Conservation (phyloP, 192 early-diverging fungal genomes). For the Coemansia sp. region DNA sequence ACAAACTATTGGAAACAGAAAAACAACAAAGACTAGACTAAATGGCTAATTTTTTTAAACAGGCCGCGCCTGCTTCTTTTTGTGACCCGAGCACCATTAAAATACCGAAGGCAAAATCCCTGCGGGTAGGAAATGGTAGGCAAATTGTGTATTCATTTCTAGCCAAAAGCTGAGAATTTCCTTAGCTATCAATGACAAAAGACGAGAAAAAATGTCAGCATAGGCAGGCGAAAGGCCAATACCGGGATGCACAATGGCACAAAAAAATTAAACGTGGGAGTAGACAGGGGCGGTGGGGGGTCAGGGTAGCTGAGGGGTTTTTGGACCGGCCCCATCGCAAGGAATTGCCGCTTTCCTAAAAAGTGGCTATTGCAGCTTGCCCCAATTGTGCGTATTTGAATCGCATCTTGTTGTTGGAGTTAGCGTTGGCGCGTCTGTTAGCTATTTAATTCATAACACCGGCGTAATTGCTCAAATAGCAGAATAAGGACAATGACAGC, state of each 20-base stretch:
- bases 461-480: neutral
- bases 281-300: neutral
- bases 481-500: neutral
- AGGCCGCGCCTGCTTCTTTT: neutral
- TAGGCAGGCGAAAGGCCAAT: constrained; percentile 6
- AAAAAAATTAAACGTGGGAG: constrained; percentile 15
- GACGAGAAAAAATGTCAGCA: neutral
- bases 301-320: constrained; percentile 5
- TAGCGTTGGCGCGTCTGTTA: neutral
- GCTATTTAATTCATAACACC: neutral
- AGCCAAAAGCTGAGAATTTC: neutral
- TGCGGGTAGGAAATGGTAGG: constrained; percentile 1
- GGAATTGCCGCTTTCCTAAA: neutral
- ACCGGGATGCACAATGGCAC: constrained; percentile 1
- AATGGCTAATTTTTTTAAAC: constrained; percentile 3
- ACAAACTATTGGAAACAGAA: constrained; percentile 10
- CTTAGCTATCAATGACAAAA: neutral
- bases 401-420: neutral
- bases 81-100: constrained; percentile 7
- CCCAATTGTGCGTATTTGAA: neutral
- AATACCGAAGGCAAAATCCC: neutral
- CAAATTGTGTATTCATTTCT: neutral
- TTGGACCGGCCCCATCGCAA: neutral
- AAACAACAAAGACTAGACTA: constrained; percentile 1
- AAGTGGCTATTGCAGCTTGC: neutral